Conservation (phyloP, 2,329 filamentous ascomycete species). For the Trichoderma endophyticum region DNA sequence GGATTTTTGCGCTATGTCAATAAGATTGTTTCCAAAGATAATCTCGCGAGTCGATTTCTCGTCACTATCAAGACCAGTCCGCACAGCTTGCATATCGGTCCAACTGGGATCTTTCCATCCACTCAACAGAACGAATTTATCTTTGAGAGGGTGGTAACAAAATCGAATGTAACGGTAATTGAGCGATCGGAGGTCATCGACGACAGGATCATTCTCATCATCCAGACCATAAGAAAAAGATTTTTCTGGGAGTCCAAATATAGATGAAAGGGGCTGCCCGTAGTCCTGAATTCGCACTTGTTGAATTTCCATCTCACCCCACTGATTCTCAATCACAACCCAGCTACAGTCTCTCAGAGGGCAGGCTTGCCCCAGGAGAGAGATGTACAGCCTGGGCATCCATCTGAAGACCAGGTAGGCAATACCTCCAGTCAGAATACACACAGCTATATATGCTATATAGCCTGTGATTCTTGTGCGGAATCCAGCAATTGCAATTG, state of each 20-base stretch:
- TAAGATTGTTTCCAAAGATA: constrained; percentile 86
- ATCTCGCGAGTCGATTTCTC: constrained; percentile 78
- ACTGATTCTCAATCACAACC: constrained; percentile 97
- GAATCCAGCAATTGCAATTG: constrained; percentile 90
- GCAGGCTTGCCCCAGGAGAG: constrained; percentile 65
- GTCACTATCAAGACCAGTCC: constrained; percentile 79
- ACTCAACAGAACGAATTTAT: constrained; percentile 81
- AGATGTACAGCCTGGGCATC: constrained; percentile 84
- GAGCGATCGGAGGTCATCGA: constrained; percentile 71
- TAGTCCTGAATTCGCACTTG: constrained; percentile 55
- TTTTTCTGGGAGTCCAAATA: constrained; percentile 68
- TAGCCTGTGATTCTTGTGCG: constrained; percentile 70
- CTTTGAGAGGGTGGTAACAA: constrained; percentile 82
- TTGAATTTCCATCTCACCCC: constrained; percentile 86
- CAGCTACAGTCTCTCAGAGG: constrained; percentile 75
- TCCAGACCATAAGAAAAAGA: constrained; percentile 51
- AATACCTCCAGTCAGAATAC: constrained; percentile 68
- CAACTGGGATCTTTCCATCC: constrained; percentile 94
- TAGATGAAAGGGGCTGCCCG: constrained; percentile 55
- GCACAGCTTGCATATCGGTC: constrained; percentile 72
- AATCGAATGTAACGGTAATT: constrained; percentile 95
- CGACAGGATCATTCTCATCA: constrained; percentile 67
- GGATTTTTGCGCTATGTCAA: constrained; percentile 90
- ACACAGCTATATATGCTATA: constrained; percentile 66
- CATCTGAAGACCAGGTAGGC: constrained; percentile 84